Conservation (phyloP, 1,139 yeast genomes). For the Suhomyces ambrosiae region DNA sequence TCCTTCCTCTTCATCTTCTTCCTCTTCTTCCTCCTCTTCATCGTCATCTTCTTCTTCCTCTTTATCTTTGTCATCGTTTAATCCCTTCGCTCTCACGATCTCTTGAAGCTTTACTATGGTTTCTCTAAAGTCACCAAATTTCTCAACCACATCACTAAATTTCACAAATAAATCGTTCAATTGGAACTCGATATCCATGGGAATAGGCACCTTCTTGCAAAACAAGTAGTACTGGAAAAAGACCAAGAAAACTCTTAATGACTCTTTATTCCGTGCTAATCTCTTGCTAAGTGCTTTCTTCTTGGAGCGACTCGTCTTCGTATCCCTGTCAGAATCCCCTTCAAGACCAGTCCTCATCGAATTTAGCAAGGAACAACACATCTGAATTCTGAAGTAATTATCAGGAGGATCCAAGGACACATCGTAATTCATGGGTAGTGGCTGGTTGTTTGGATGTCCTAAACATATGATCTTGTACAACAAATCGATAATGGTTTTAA, state of each 20-base stretch:
- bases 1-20: conserved; percentile 19
- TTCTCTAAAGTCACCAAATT: conserved; percentile 44
- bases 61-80: conserved; percentile 4
- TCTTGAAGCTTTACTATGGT: conserved; percentile 41
- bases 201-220: conserved; percentile 65
- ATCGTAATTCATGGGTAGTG: conserved; percentile 47
- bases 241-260: conserved; percentile 50
- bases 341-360: conserved; percentile 13
- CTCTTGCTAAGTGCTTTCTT: conserved; percentile 12
- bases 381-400: conserved; percentile 71
- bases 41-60: conserved; percentile 14
- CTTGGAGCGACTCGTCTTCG: conserved; percentile 1
- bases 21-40: conserved; percentile 13
- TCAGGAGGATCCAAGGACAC: conserved; percentile 60
- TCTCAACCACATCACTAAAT: conserved; percentile 26
- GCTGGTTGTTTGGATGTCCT: conserved; percentile 70
- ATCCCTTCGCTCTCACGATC: conserved; percentile 18
- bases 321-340: not conserved
- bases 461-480: conserved; percentile 61
- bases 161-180: conserved; percentile 48
- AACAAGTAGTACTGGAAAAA: conserved; percentile 77
- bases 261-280: conserved; percentile 21
- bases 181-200: conserved; percentile 63
- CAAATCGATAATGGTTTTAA: conserved; percentile 52
- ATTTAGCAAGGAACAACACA: conserved; percentile 40